These are phyloP conservation scores for Diplodia scrobiculata DNA, from an alignment of 2,329 filamentous ascomycete species.

Conservation along the genomic window DNA sequence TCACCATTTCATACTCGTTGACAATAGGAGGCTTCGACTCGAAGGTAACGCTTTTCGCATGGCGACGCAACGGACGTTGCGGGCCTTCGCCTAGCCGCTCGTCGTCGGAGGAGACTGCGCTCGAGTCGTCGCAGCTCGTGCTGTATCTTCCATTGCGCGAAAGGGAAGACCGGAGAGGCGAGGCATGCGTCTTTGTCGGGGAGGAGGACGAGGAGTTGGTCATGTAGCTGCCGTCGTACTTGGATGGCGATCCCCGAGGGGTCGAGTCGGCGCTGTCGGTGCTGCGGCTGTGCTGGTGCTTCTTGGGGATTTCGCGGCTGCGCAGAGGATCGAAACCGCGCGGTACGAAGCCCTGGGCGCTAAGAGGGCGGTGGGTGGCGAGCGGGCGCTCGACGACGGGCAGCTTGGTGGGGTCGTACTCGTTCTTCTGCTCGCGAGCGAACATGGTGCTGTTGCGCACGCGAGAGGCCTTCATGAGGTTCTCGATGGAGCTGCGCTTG, in stretches of 20 bases:
- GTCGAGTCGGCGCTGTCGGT: slow-evolving; percentile 63
- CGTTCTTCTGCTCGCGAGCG: slow-evolving; percentile 84
- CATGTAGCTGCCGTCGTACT: slow-evolving; percentile 61
- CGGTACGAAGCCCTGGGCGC: slow-evolving; percentile 66
- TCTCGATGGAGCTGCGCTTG: slow-evolving; percentile 88
- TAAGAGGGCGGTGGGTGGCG: slow-evolving; percentile 61
- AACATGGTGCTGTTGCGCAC: slow-evolving; percentile 99
- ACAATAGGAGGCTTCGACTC: slow-evolving; percentile 89
- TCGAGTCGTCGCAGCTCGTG: slow-evolving; percentile 42
- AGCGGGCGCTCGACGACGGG: slow-evolving; percentile 81
- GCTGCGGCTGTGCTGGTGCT: slow-evolving; percentile 44
- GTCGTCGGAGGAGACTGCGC: slow-evolving; percentile 48
- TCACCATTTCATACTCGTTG: slow-evolving; percentile 98
- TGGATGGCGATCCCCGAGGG: slow-evolving; percentile 57
- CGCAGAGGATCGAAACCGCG: slow-evolving; percentile 55
- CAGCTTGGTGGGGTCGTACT: slow-evolving; percentile 82
- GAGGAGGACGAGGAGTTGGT: slow-evolving; percentile 30
- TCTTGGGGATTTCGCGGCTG: slow-evolving; percentile 36
- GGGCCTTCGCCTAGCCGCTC: slow-evolving; percentile 58
- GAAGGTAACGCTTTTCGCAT: slow-evolving; percentile 96
- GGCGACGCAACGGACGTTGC: slow-evolving; percentile 72
- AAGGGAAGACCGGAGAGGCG: slow-evolving; percentile 87
- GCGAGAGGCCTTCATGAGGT: slow-evolving; percentile 87
- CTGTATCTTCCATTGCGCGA: slow-evolving; percentile 64
- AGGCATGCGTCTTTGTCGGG: slow-evolving; percentile 49